Conservation (phyloP, 257 asterid genomes). For the Solanum bukasovii region DNA sequence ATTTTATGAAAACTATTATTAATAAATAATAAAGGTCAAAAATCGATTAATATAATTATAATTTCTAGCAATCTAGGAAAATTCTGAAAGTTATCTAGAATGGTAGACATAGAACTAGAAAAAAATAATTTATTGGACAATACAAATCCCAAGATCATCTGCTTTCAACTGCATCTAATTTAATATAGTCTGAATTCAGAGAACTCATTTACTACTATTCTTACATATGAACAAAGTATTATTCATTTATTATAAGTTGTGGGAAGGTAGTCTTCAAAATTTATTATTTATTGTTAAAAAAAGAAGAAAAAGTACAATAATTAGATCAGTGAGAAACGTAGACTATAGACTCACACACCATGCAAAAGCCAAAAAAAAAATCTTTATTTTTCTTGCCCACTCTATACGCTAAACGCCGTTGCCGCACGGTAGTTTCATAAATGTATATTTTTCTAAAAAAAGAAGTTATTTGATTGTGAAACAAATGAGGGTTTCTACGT, state of each 20-base stretch:
- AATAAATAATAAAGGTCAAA: neutral
- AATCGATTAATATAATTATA: neutral
- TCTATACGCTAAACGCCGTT: neutral
- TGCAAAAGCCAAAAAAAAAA: neutral
- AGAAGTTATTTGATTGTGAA: neutral
- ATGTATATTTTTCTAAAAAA: neutral
- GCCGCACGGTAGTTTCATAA: neutral
- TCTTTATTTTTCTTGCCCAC: neutral
- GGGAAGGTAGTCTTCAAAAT: neutral
- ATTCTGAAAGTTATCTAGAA: neutral
- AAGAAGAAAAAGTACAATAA: neutral
- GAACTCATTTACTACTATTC: neutral
- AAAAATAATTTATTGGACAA: neutral
- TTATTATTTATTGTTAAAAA: neutral
- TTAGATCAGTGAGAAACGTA: neutral
- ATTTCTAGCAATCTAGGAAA: neutral
- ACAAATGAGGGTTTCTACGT: neutral
- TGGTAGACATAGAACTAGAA: neutral
- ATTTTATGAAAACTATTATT: no score
- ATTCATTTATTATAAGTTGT: neutral
- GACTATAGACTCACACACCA: neutral
- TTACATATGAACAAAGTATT: neutral
- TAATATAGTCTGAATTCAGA: slow-evolving; percentile 5
- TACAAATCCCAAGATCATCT: neutral
- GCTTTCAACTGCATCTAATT: neutral